Base-by-base conservation (phyloP, 768 basidiomycete species). In the Cubamyces lactineus region DNA sequence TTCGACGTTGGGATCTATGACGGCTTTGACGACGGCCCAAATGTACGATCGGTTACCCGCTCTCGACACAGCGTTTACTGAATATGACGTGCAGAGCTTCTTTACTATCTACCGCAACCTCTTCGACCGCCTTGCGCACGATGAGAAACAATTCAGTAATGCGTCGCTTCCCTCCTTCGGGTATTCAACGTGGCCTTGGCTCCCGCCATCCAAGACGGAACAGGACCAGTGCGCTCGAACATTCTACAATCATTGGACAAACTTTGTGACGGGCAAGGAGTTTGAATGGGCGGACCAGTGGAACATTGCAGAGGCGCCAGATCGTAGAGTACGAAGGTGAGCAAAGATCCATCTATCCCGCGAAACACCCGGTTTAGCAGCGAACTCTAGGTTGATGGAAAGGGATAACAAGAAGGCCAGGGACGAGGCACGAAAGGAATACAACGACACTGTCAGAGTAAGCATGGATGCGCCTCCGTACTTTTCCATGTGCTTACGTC, bases 401-500 rank as follows among this genome's bases (percentile, higher is more conserved):
- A 92, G 88, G 68, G 97, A 98, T 66, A 98, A 99, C 75, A 93
- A 91, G 75, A 95, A 95, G 71, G 86, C 86, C 2, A 83, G 95
- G 15, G 94, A 97, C 28, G 90, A 94, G 41, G 89, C 90, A 6
- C 83, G 90, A 41, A 84, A 85, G 70, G 96, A 98, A 62, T 98
- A 96, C 74, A 98, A 94, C 69, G 96, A 98, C 42, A 89, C 88
- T 5, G 82, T 99, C 28, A 80, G 90, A 70, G 96, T 96, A 67
- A 59, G 88, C 74, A 5, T 4, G 4, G n/a, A 23, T 16, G 5
- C 41, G 11, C 34, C n/a, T 65, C 39, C 23, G 5, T 23, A 21
- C 49, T 53, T 3, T 34, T 57, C 3, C 61, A 60, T 30, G 42
- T 26, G 21, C 39, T 46, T 13, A 57, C 52, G 30, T 23, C 28